Evolutionary conservation across 1,139 yeast genomes (phyloP).

Genomic region (Debaryomyces udenii): DNA sequence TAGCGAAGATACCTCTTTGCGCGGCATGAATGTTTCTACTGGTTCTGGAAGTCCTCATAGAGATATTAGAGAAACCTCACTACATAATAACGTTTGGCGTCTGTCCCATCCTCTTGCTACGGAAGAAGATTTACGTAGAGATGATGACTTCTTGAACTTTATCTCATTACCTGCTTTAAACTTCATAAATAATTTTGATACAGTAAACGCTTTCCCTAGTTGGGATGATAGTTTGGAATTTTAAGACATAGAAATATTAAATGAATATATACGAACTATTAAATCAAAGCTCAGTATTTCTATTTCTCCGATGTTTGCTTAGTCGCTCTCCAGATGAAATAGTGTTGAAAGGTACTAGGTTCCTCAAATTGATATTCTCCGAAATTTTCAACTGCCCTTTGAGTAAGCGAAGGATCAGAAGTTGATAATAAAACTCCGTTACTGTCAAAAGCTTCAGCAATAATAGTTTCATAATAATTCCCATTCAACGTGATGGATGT

Average conservation of each 20-base stretch:
- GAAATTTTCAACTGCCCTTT: conserved; percentile 3
- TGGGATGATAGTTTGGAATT: conserved; percentile 20
- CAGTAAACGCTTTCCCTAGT: conserved; percentile 26
- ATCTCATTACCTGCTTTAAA: conserved; percentile 22
- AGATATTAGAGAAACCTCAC: neutral
- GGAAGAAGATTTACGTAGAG: neutral
- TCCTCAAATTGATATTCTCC: no score
- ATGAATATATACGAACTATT: no score
- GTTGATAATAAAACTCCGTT: conserved; percentile 19
- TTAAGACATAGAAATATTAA: neutral
- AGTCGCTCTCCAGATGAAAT: no score
- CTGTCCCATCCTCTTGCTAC: no score
- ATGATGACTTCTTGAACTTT: conserved; percentile 15
- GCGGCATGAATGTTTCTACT: no score
- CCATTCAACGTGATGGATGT: conserved; percentile 16
- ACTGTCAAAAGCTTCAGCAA: conserved; percentile 25
- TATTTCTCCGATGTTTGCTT: no score
- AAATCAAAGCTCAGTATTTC: no score
- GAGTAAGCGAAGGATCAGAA: conserved; percentile 11
- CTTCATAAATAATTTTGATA: conserved; percentile 24
- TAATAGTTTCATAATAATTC: conserved; percentile 11
- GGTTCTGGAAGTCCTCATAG: no score
- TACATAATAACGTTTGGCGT: no score
- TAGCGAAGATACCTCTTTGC: neutral
- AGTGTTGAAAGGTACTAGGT: no score